Base-by-base conservation (phyloP, 768 basidiomycete genomes). In the Russula abietina region DNA sequence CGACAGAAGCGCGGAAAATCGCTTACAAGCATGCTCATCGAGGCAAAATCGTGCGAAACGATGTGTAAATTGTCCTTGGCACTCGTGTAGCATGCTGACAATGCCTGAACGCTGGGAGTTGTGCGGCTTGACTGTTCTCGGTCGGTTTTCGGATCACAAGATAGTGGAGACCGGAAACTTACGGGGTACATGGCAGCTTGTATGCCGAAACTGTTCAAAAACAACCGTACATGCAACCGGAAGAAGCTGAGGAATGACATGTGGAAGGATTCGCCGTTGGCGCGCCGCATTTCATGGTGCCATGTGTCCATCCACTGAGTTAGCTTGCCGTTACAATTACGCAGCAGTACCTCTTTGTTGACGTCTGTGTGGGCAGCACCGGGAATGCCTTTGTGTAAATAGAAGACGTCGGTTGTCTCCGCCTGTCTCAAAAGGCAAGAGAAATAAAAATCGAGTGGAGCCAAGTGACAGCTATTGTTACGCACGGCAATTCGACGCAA, bases 181-280 rank as follows among this genome's bases (percentile, higher is more conserved):
- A 83, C 87, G 57, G 83, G 79, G 57, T 77, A 72, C 73, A 86
- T 78, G 39, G 83, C 80, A 22, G 81, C 79, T 67, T 88, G 85
- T 53, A 91, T 83, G 30, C 88, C 91, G 72, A 91, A 89, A 66
- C 88, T 89, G 72, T 93, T 93, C 71, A 93, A 74, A 75, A 92
- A 93, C 55, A 93, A 78, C 64, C 87, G 80, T 55, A 90, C 87
- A 71, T 93, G 83, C 36, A 90, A 77, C 54, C 88, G 81, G 78
- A 92, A 93, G 69, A 89, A 82, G 68, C 74, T 83, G 24, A 93
- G 79, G 73, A 92, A 83, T 10, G 85, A 85, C 59, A 82, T 81
- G 72, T 93, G 91, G 72, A 93, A 93, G 6, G 78, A 78, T 73
- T 85, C 83, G 54, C 89, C 90, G 28, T 81, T 80, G 45, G 89